A percentile compares a stretch with the other conserved stretches of the same genome.
phyloP scores from a whole-genome alignment of 345 rosid genomes.

The Eucalyptus marginata region DNA sequence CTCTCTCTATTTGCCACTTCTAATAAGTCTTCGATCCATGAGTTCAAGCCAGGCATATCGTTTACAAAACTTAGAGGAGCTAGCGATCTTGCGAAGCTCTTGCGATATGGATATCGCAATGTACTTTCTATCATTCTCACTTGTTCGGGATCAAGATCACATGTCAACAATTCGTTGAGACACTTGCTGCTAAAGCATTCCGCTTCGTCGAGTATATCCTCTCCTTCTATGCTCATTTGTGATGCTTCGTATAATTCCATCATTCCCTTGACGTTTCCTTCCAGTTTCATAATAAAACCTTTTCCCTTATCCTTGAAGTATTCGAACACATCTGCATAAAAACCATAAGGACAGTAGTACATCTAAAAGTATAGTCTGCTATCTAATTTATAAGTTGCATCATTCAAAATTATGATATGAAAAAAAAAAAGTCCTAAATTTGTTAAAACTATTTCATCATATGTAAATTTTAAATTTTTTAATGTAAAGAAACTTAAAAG shows the following conservation, averaged over 20 bases:
- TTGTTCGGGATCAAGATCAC: not conserved
- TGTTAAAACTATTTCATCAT: no score
- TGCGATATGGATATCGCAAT: not conserved
- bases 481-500: not conserved
- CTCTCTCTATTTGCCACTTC: not conserved
- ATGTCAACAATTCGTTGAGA: not conserved
- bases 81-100: not conserved
- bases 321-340: constrained; percentile 13
- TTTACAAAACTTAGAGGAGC: not conserved
- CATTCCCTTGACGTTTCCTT: not conserved
- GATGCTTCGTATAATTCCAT: constrained; percentile 35
- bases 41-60: not conserved
- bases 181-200: not conserved
- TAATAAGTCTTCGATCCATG: not conserved
- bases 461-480: not conserved
- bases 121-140: not conserved
- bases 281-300: not conserved
- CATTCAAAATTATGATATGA: not conserved
- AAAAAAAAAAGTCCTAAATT: not conserved
- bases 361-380: not conserved
- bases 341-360: not conserved
- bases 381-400: not conserved
- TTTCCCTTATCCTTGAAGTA: constrained; percentile 8
- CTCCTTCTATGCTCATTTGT: constrained; percentile 28
- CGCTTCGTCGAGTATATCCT: constrained; percentile 22